Conservation (phyloP, 2,329 filamentous ascomycete genomes). For the Thelonectria blattea region DNA sequence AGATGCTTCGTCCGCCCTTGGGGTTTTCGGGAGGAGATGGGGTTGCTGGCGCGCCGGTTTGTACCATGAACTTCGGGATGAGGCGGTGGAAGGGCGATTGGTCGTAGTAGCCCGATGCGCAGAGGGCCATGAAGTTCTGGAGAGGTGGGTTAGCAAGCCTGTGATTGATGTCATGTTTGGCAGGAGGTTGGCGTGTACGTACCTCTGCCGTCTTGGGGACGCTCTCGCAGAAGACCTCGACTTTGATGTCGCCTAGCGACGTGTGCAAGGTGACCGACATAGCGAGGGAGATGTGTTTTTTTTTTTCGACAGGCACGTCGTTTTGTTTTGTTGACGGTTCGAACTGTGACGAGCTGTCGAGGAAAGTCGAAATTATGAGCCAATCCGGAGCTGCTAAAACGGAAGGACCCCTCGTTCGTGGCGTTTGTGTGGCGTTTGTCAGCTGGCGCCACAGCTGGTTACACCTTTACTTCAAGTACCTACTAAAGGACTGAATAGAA, state of each 20-base stretch:
- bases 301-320: neutral
- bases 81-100: conserved; percentile 78
- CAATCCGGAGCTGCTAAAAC: no score
- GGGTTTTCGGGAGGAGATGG: conserved; percentile 61
- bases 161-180: neutral
- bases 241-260: conserved; percentile 85
- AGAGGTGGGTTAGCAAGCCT: conserved; percentile 19
- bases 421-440: no score
- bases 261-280: conserved; percentile 84
- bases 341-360: no score
- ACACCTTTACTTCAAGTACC: no score
- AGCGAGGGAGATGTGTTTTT: conserved; percentile 6
- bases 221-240: conserved; percentile 94
- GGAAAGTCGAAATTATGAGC: no score
- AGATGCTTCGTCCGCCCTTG: conserved; percentile 76
- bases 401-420: no score
- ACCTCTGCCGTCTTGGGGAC: conserved; percentile 92
- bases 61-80: conserved; percentile 82
- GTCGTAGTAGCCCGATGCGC: conserved; percentile 79
- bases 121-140: conserved; percentile 87
- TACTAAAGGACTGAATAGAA: no score
- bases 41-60: conserved; percentile 70
- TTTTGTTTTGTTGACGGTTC: no score
- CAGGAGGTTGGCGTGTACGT: conserved; percentile 32
- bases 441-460: no score